Conservation (phyloP, 1,284 basidiomycete genomes). For the Abortiporus biennis region DNA sequence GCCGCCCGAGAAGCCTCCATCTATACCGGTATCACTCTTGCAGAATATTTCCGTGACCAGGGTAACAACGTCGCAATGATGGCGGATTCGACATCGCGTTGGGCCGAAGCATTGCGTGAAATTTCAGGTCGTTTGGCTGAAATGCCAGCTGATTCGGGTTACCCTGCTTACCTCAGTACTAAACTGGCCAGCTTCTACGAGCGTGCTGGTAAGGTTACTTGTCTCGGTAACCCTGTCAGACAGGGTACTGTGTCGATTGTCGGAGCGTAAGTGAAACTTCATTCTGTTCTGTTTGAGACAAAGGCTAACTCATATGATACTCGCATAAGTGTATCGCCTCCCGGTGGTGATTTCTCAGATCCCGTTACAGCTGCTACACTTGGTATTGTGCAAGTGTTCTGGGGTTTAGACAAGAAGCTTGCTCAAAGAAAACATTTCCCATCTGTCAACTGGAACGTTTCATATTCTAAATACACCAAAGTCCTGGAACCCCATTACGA, state of each 20-base stretch:
- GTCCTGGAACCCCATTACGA: slow-evolving; percentile 95
- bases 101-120: slow-evolving; percentile 99
- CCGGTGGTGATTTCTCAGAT: slow-evolving; percentile 99
- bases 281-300: not conserved
- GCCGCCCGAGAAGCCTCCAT: slow-evolving; percentile 99
- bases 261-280: slow-evolving; percentile 92
- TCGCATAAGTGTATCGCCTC: slow-evolving; percentile 82
- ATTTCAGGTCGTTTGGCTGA: slow-evolving; percentile 99
- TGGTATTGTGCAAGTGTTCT: slow-evolving; percentile 99
- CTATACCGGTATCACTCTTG: slow-evolving; percentile 99
- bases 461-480: slow-evolving; percentile 98
- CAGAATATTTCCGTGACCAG: slow-evolving; percentile 99
- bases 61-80: slow-evolving; percentile 99
- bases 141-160: slow-evolving; percentile 99
- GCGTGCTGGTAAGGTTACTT: slow-evolving; percentile 95
- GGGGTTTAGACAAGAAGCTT: slow-evolving; percentile 93
- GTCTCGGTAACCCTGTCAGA: slow-evolving; percentile 85
- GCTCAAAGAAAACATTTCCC: slow-evolving; percentile 98
- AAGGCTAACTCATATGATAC: slow-evolving; percentile 3
- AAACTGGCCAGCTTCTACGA: slow-evolving; percentile 99
- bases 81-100: slow-evolving; percentile 99
- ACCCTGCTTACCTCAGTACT: slow-evolving; percentile 95
- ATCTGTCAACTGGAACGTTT: slow-evolving; percentile 98
- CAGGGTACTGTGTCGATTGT: slow-evolving; percentile 97
- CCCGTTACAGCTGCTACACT: slow-evolving; percentile 97